A percentile compares a stretch with the other conserved stretches of the same genome.
phyloP scores from a whole-genome alignment of 306 rosid species.

The Quercus engelmannii region DNA sequence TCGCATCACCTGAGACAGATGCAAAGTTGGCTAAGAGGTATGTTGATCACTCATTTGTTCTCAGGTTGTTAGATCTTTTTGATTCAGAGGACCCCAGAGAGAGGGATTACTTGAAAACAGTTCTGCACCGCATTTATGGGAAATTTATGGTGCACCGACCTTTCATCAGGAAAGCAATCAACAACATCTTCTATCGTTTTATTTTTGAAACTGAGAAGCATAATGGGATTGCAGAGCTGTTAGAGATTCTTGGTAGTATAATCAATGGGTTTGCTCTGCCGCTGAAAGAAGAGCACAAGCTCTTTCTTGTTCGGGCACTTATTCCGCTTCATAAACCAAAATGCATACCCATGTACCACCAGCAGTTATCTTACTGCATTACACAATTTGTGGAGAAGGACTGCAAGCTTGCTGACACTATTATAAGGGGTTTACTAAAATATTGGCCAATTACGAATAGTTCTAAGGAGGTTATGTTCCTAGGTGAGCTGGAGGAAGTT shows the following conservation, averaged over 20 bases:
- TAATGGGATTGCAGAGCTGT: constrained; percentile 89
- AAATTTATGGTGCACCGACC: constrained; percentile 98
- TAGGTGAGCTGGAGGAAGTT: constrained; percentile 97
- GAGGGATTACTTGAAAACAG: constrained; percentile 91
- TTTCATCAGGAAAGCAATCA: constrained; percentile 90
- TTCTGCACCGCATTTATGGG: constrained; percentile 94
- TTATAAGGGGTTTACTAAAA: constrained; percentile 81
- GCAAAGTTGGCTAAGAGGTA: constrained; percentile 95
- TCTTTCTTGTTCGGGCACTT: constrained; percentile 88
- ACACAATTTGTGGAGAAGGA: constrained; percentile 95
- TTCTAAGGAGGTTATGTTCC: constrained; percentile 96
- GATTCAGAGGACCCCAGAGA: constrained; percentile 98
- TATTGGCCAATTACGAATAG: constrained; percentile 98
- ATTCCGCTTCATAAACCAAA: constrained; percentile 98
- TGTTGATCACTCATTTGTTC: constrained; percentile 90
- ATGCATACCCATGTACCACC: constrained; percentile 89
- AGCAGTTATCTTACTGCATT: constrained; percentile 93
- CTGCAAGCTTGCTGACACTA: constrained; percentile 96
- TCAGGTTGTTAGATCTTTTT: constrained; percentile 81
- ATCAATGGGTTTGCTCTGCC: constrained; percentile 97
- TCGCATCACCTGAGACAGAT: constrained; percentile 89
- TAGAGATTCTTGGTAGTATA: constrained; percentile 96
- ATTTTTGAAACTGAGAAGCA: constrained; percentile 96
- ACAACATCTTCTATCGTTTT: constrained; percentile 82
- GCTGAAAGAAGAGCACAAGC: constrained; percentile 94